phyloP scores from a whole-genome alignment of 2,329 filamentous ascomycete genomes.

The Xylariaceae sp. region DNA sequence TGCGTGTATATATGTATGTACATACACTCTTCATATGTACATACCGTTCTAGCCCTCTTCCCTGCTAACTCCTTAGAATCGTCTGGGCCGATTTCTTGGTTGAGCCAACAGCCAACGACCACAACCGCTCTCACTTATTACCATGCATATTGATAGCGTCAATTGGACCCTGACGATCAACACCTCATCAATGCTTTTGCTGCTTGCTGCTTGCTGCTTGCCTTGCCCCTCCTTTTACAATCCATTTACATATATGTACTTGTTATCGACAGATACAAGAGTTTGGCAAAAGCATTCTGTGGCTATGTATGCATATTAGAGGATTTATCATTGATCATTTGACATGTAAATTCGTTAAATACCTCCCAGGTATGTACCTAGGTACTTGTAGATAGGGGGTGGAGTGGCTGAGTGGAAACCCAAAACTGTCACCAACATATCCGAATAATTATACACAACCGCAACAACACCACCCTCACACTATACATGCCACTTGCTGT shows the following conservation, averaged over 20 bases:
- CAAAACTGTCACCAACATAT: background rate
- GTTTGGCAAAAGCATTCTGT: too few relatives aligned
- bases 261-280: too few relatives aligned
- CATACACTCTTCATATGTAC: too few relatives aligned
- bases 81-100: too few relatives aligned
- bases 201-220: background rate
- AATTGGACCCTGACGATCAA: slow-evolving; percentile 26
- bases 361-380: too few relatives aligned
- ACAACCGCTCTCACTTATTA: background rate
- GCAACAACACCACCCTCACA: too few relatives aligned
- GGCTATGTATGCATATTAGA: too few relatives aligned
- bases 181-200: slow-evolving; percentile 14
- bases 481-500: too few relatives aligned
- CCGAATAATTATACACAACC: background rate
- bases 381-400: too few relatives aligned
- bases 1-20: too few relatives aligned
- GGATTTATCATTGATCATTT: background rate
- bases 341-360: background rate
- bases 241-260: too few relatives aligned
- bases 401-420: slow-evolving; percentile 7
- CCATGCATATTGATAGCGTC: slow-evolving; percentile 1
- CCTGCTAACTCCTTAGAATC: slow-evolving; percentile 10
- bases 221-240: too few relatives aligned
- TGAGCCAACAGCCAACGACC: background rate
- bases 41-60: background rate